Evolutionary conservation across 2,329 filamentous ascomycete species (phyloP).

Genomic region (Ophiostoma ulmi): DNA sequence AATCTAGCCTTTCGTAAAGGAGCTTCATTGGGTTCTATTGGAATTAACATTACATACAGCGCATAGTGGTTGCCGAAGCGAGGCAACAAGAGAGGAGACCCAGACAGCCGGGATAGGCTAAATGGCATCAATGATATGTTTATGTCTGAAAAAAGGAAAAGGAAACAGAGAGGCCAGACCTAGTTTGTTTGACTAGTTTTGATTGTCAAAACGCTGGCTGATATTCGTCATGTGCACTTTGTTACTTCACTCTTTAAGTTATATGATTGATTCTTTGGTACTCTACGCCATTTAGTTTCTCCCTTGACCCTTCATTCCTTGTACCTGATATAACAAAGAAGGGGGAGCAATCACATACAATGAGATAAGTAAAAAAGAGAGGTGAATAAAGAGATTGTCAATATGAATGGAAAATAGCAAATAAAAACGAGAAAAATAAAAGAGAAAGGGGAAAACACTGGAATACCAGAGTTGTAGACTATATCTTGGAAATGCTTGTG

Average conservation of each 20-base stretch:
- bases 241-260: not conserved
- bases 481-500: not conserved
- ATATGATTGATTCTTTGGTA: not conserved
- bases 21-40: not conserved
- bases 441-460: not conserved
- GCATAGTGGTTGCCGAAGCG: not conserved
- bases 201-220: not conserved
- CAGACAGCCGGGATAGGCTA: not conserved
- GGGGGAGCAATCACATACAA: not conserved
- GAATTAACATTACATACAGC: not conserved
- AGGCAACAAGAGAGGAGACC: not conserved
- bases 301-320: not conserved
- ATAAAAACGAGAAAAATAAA: not conserved
- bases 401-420: no score
- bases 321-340: constrained; percentile 6
- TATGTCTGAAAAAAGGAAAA: not conserved
- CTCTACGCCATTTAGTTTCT: not conserved
- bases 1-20: not conserved
- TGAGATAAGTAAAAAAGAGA: not conserved
- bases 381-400: no score
- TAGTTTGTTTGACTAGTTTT: no score
- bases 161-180: not conserved
- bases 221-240: not conserved
- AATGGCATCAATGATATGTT: not conserved
- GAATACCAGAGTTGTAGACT: not conserved